These are phyloP conservation scores for Lentinula detonsa DNA, from an alignment of 768 basidiomycete species.

Conservation along the genomic window DNA sequence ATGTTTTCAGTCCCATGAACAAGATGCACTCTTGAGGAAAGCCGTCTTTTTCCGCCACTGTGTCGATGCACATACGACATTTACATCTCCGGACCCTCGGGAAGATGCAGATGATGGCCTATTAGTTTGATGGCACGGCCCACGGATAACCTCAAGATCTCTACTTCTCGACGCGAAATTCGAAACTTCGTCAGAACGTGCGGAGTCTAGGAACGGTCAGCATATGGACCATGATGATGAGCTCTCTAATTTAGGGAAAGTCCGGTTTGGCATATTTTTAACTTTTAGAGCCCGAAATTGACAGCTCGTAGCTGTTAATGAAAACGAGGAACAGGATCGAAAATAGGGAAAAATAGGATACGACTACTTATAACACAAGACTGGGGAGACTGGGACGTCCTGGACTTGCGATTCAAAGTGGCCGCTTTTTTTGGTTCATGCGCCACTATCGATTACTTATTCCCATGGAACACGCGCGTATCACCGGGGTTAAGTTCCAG, in stretches of 20 bases:
- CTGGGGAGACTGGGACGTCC: background rate
- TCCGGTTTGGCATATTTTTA: slow-evolving; percentile 2
- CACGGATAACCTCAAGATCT: background rate
- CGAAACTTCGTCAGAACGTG: slow-evolving; percentile 2
- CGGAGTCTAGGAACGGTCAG: slow-evolving; percentile 4
- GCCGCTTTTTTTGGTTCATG: slow-evolving; percentile 31
- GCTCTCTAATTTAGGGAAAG: background rate
- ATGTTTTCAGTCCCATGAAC: background rate
- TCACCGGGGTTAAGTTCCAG: slow-evolving; percentile 42
- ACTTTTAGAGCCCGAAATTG: slow-evolving; percentile 1
- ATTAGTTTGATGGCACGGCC: background rate
- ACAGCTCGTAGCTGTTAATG: background rate
- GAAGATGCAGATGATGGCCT: background rate
- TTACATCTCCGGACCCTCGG: background rate
- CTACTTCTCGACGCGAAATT: background rate
- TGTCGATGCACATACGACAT: background rate
- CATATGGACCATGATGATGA: slow-evolving; percentile 1
- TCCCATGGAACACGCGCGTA: slow-evolving; percentile 45
- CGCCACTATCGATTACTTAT: slow-evolving; percentile 47
- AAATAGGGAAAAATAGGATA: background rate
- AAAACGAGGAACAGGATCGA: background rate
- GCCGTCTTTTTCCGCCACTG: background rate
- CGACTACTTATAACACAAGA: background rate
- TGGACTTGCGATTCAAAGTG: background rate
- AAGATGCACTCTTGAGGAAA: background rate